phyloP scores from a whole-genome alignment of 2,329 filamentous ascomycete genomes.

The Fusarium sp. region DNA sequence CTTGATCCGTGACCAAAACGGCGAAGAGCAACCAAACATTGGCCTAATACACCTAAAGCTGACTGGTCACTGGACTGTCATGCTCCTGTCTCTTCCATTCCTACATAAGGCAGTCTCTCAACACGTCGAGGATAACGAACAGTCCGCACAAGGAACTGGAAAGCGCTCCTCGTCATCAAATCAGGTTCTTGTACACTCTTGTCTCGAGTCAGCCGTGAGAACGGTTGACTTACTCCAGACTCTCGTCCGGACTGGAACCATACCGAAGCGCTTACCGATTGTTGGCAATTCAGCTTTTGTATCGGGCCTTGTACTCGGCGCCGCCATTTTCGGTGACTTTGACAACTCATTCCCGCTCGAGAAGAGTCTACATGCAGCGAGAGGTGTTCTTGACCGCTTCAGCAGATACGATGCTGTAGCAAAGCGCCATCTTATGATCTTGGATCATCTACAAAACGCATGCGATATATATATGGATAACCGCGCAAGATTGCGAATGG shows the following conservation, averaged over 20 bases:
- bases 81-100: conserved; percentile 54
- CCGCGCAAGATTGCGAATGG: conserved; percentile 40
- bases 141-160: conserved; percentile 11
- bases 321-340: conserved; percentile 60
- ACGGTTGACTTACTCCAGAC: conserved; percentile 55
- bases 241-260: conserved; percentile 49
- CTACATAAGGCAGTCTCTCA: conserved; percentile 49
- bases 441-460: conserved; percentile 42
- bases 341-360: conserved; percentile 51
- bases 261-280: conserved; percentile 59
- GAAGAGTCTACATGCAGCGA: conserved; percentile 42
- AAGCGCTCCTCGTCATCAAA: conserved; percentile 25
- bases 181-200: conserved; percentile 50
- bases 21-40: conserved; percentile 41
- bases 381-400: conserved; percentile 44
- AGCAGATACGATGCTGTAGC: conserved; percentile 36
- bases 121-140: conserved; percentile 37
- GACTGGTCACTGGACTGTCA: conserved; percentile 56
- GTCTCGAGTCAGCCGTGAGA: conserved; percentile 52
- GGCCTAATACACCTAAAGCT: conserved; percentile 51
- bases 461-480: conserved; percentile 43
- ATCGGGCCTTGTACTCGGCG: conserved; percentile 58
- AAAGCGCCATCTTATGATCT: conserved; percentile 41
- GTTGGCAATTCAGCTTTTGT: conserved; percentile 61
- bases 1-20: conserved; percentile 27